A percentile compares a stretch with the other conserved stretches of the same genome.
Conservation (phyloP, 1,284 basidiomycete species). For the Rugosomyces carneus region DNA sequence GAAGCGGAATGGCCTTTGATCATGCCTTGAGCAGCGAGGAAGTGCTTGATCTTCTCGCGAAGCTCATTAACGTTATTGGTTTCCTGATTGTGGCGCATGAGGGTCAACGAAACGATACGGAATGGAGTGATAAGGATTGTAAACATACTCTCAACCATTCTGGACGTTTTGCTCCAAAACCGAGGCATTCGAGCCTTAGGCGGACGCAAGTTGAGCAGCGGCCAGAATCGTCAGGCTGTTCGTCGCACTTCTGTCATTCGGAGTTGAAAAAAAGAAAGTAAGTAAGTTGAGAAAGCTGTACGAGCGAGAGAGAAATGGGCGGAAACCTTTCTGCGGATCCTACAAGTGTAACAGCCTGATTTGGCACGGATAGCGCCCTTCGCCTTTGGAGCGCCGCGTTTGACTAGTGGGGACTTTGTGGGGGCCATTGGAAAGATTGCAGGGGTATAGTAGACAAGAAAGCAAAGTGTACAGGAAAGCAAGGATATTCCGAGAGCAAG, state of each 20-base stretch:
- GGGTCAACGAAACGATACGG: background rate
- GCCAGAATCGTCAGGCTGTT: constrained; percentile 53
- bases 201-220: constrained; percentile 72
- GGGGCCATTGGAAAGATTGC: constrained; percentile 26
- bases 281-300: constrained; percentile 7
- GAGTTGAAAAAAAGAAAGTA: too few relatives aligned
- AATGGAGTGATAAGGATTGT: background rate
- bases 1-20: constrained; percentile 77
- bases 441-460: background rate
- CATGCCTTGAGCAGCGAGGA: constrained; percentile 75
- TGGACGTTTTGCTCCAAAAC: constrained; percentile 76
- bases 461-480: constrained; percentile 4
- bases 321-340: constrained; percentile 72
- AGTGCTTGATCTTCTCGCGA: constrained; percentile 70
- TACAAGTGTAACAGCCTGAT: constrained; percentile 80
- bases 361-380: constrained; percentile 77
- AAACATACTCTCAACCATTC: constrained; percentile 69
- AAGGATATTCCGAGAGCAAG: constrained; percentile 5
- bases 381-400: constrained; percentile 53
- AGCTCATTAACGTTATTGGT: constrained; percentile 59
- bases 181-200: constrained; percentile 77
- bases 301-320: background rate
- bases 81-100: constrained; percentile 41
- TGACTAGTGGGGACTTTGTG: constrained; percentile 25
- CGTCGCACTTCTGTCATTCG: constrained; percentile 70